These are phyloP conservation scores for Protea cynaroides DNA, from an alignment of 164 flowering plant genomes.

Conservation along the genomic window DNA sequence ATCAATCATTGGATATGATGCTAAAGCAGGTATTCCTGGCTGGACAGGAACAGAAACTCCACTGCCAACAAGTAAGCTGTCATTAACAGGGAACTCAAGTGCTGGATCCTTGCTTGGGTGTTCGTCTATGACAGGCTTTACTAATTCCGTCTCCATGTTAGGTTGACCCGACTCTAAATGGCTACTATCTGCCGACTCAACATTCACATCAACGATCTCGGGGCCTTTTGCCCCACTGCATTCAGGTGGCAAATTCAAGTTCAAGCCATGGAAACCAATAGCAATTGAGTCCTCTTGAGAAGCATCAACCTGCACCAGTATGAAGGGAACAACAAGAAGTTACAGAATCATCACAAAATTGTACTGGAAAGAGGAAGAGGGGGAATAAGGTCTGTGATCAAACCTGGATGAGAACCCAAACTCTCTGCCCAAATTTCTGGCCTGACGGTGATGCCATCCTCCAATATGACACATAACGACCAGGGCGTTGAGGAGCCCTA, in stretches of 20 bases:
- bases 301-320: conserved; percentile 51
- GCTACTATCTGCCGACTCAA: conserved; percentile 23
- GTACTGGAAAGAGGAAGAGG: neutral
- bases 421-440: conserved; percentile 72
- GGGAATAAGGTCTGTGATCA: neutral
- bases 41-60: conserved; percentile 17
- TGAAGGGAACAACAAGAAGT: neutral
- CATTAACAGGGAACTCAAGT: conserved; percentile 29
- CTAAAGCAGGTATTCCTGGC: conserved; percentile 15
- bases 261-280: conserved; percentile 23
- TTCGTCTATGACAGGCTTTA: conserved; percentile 20
- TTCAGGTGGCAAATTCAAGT: conserved; percentile 62
- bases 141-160: conserved; percentile 10
- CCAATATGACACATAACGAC: conserved; percentile 87
- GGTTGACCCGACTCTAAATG: conserved; percentile 4
- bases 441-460: conserved; percentile 72
- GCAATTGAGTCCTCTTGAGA: conserved; percentile 18
- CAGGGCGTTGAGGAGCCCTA: conserved; percentile 64
- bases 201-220: conserved; percentile 32
- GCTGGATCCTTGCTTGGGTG: conserved; percentile 22
- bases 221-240: conserved; percentile 16
- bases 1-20: conserved; percentile 41
- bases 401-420: conserved; percentile 92
- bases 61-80: conserved; percentile 26
- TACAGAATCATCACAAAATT: neutral